Conservation (phyloP, 371 early-diverging fungal species). For the Syncephalastrum monosporum region DNA sequence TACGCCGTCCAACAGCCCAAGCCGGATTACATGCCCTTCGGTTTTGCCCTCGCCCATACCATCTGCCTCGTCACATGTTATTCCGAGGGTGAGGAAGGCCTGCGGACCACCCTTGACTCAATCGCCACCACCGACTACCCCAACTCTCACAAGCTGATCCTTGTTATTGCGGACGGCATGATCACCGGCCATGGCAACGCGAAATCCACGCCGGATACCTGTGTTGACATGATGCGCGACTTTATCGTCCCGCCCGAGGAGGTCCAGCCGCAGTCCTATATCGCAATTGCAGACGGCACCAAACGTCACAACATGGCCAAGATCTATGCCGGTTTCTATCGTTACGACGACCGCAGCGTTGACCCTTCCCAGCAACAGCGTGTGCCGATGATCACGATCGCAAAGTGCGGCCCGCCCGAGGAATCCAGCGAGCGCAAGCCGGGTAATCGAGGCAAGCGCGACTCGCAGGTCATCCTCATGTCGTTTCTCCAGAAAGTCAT, state of each 20-base stretch:
- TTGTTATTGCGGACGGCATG: conserved; percentile 50
- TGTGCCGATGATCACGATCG: conserved; percentile 88
- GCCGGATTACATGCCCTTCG: conserved; percentile 59
- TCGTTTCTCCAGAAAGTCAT: conserved; percentile 92
- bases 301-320: conserved; percentile 96
- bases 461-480: conserved; percentile 98
- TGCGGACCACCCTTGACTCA: conserved; percentile 94
- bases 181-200: conserved; percentile 53
- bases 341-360: conserved; percentile 58
- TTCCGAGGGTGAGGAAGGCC: conserved; percentile 87
- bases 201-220: conserved; percentile 78
- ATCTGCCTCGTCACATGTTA: conserved; percentile 86
- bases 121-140: conserved; percentile 61
- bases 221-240: conserved; percentile 82
- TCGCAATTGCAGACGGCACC: conserved; percentile 92
- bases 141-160: conserved; percentile 26
- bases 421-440: conserved; percentile 72
- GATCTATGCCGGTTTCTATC: conserved; percentile 88
- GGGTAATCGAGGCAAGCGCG: conserved; percentile 98
- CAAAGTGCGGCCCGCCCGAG: conserved; percentile 89
- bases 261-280: conserved; percentile 75
- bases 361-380: conserved; percentile 50
- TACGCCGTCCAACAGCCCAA: conserved; percentile 47
- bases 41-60: conserved; percentile 71
- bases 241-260: conserved; percentile 64